Conservation (phyloP, 805 yeast species). For the Teunomyces funiuensis region DNA sequence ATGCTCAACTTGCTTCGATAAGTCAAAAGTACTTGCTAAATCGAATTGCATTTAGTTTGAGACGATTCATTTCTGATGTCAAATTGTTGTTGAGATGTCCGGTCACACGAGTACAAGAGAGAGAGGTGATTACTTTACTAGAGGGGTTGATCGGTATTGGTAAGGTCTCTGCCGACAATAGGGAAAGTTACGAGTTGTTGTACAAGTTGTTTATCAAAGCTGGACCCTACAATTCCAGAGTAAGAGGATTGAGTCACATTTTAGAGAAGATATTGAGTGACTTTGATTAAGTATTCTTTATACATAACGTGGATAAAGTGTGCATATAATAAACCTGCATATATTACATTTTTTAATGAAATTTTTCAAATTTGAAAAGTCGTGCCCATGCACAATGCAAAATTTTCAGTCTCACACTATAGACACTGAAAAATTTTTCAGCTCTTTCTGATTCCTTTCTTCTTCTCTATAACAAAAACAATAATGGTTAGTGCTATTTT, state of each 20-base stretch:
- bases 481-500: conserved; percentile 48
- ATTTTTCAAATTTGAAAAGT: not conserved
- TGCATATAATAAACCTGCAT: not conserved
- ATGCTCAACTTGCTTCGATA: conserved; percentile 18
- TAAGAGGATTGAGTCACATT: not conserved
- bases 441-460: not conserved
- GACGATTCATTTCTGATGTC: conserved; percentile 64
- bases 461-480: conserved; percentile 2
- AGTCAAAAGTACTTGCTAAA: conserved; percentile 45
- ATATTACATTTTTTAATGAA: not conserved
- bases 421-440: conserved; percentile 1
- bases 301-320: no score
- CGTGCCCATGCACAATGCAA: not conserved
- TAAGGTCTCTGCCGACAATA: conserved; percentile 1
- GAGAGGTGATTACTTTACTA: conserved; percentile 55
- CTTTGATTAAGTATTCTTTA: not conserved
- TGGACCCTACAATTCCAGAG: not conserved
- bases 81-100: conserved; percentile 63
- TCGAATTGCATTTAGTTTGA: conserved; percentile 59
- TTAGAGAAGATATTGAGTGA: not conserved
- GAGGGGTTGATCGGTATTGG: conserved; percentile 29
- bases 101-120: conserved; percentile 59
- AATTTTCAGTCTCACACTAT: not conserved
- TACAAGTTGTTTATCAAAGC: conserved; percentile 1
- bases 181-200: not conserved